phyloP scores from a whole-genome alignment of 192 early-diverging fungal genomes.

The Cetraspora pellucida region DNA sequence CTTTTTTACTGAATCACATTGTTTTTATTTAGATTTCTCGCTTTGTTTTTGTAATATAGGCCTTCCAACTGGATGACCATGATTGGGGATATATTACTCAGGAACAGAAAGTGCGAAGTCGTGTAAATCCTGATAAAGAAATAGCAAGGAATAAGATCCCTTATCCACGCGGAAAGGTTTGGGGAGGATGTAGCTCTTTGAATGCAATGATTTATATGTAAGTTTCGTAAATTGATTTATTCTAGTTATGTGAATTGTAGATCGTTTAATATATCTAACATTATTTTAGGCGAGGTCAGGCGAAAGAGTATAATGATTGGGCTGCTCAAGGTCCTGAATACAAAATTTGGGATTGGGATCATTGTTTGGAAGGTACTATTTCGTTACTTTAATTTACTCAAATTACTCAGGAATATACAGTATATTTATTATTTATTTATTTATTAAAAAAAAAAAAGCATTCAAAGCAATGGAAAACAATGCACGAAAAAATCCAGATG shows the following conservation, averaged over 20 bases:
- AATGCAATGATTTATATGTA: slow-evolving; percentile 8
- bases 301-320: neutral
- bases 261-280: neutral
- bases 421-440: neutral
- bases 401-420: neutral
- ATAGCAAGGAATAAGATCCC: neutral
- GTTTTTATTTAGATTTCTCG: neutral
- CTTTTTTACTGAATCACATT: neutral
- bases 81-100: too few species aligned
- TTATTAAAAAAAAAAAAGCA: neutral
- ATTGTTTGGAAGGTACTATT: neutral
- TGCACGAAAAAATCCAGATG: neutral
- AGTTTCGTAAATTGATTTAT: neutral
- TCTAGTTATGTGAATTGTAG: neutral
- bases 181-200: neutral
- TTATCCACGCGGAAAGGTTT: slow-evolving; percentile 3
- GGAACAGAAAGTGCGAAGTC: too few species aligned
- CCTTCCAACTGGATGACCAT: neutral
- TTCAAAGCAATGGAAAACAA: neutral
- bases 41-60: neutral
- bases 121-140: neutral
- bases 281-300: neutral
- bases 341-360: slow-evolving; percentile 14
- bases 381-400: neutral
- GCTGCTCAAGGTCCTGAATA: slow-evolving; percentile 3